These are phyloP conservation scores for Nakazawaea holstii DNA, from an alignment of 805 yeast species.

Conservation along the genomic window DNA sequence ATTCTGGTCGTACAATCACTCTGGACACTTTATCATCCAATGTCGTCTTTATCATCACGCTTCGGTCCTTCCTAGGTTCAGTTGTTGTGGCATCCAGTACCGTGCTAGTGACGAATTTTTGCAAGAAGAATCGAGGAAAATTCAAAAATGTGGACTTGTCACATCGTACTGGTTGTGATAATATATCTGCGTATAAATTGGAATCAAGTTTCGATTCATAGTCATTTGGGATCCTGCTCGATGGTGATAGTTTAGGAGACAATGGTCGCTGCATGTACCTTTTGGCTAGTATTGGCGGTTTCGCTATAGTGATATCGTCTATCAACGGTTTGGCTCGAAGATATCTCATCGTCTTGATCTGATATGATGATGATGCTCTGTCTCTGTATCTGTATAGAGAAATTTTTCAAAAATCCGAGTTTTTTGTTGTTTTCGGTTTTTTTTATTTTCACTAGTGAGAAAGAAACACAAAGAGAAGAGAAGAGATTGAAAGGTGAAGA, in stretches of 20 bases:
- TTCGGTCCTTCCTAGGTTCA: not conserved
- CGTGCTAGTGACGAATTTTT: conserved; percentile 1
- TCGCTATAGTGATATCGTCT: conserved; percentile 3
- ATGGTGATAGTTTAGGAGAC: not conserved
- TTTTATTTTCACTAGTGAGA: not conserved
- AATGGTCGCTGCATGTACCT: too few species aligned
- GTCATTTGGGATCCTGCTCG: not conserved
- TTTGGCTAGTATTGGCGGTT: not conserved
- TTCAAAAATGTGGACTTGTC: not conserved
- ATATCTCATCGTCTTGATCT: not conserved
- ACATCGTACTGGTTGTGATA: conserved; percentile 1
- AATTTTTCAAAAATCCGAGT: not conserved
- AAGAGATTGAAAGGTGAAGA: not conserved
- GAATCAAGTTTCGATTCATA: conserved; percentile 1
- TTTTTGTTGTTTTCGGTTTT: not conserved
- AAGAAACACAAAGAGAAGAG: not conserved
- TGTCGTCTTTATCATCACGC: not conserved
- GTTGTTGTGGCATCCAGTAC: not conserved
- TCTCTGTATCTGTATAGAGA: too few species aligned
- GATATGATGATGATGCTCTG: not conserved
- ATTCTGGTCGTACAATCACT: not conserved
- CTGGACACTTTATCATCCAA: not conserved
- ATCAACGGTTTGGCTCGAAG: conserved; percentile 1
- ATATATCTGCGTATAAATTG: conserved; percentile 4
- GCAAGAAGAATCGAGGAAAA: not conserved